A percentile compares a stretch with the other conserved stretches of the same genome.
These are phyloP conservation scores for Tolypocladium album DNA, from an alignment of 2,329 filamentous ascomycete species.

Conservation along the genomic window DNA sequence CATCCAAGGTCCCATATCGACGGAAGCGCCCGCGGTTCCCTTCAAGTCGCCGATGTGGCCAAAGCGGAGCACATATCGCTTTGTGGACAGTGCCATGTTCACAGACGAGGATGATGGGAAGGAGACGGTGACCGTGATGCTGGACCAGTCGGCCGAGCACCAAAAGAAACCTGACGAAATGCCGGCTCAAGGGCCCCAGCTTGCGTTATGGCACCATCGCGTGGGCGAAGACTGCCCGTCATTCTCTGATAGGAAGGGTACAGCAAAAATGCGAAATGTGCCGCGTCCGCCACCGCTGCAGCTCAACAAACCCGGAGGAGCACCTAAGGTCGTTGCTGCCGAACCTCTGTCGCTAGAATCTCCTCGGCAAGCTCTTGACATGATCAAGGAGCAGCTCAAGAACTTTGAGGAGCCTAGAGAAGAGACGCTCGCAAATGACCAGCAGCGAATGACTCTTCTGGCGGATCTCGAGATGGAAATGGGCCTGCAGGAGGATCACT, in stretches of 20 bases:
- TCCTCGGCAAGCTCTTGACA: slow-evolving; percentile 34
- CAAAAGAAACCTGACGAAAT: slow-evolving; percentile 4
- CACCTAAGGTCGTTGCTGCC: slow-evolving; percentile 32
- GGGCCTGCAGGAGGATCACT: slow-evolving; percentile 47
- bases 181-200: slow-evolving; percentile 5
- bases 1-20: neutral
- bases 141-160: slow-evolving; percentile 21
- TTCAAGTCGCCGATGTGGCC: neutral
- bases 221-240: slow-evolving; percentile 48
- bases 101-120: slow-evolving; percentile 15
- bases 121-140: slow-evolving; percentile 32
- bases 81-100: neutral
- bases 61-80: neutral
- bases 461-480: slow-evolving; percentile 53
- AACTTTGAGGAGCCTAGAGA: slow-evolving; percentile 32
- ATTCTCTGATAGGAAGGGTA: slow-evolving; percentile 43
- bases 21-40: neutral
- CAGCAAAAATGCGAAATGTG: slow-evolving; percentile 35
- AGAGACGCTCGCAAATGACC: slow-evolving; percentile 23
- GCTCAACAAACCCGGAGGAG: slow-evolving; percentile 31
- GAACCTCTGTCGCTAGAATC: slow-evolving; percentile 44
- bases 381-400: slow-evolving; percentile 41
- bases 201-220: slow-evolving; percentile 39
- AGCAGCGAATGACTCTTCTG: slow-evolving; percentile 37
- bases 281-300: slow-evolving; percentile 46